phyloP scores from a whole-genome alignment of 2,329 filamentous ascomycete genomes.

The Sclerotinia trifoliorum region DNA sequence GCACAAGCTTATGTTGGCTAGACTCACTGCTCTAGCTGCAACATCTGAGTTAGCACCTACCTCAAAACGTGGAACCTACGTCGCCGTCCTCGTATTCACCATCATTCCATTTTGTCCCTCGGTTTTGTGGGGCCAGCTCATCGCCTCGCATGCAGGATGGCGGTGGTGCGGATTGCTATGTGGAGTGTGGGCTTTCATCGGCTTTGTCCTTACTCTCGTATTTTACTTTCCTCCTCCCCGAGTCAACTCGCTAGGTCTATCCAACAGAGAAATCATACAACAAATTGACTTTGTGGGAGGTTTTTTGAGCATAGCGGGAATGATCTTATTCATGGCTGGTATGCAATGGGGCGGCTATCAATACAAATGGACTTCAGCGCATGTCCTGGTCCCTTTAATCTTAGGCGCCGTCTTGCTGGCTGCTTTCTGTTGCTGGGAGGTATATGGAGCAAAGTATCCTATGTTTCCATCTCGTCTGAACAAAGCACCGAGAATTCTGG shows the following conservation, averaged over 20 bases:
- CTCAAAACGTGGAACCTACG: conserved; percentile 60
- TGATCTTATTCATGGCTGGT: conserved; percentile 52
- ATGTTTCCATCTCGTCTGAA: conserved; percentile 53
- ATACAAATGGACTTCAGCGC: conserved; percentile 54
- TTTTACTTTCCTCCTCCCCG: conserved; percentile 55
- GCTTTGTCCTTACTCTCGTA: conserved; percentile 50
- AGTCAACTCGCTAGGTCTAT: conserved; percentile 44
- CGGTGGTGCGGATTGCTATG: conserved; percentile 55
- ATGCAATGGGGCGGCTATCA: conserved; percentile 57
- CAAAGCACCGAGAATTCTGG: conserved; percentile 50
- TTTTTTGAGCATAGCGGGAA: conserved; percentile 48
- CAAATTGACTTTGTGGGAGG: conserved; percentile 54
- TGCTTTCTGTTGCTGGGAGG: conserved; percentile 54
- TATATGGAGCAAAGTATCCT: conserved; percentile 49
- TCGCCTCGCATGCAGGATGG: conserved; percentile 50
- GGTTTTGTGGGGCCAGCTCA: conserved; percentile 59
- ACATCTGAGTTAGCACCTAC: conserved; percentile 67
- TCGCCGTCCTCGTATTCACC: conserved; percentile 58
- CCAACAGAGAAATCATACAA: conserved; percentile 42
- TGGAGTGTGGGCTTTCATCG: conserved; percentile 52
- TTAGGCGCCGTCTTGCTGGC: conserved; percentile 49
- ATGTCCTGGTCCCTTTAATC: conserved; percentile 55
- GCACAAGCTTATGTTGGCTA: conserved; percentile 45
- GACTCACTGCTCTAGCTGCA: conserved; percentile 63
- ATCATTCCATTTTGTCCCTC: conserved; percentile 62